Evolutionary conservation across 441 rosid species (phyloP), one percentile per base, ranked within the genome.

Genomic region (Gossypium trilobum): DNA sequence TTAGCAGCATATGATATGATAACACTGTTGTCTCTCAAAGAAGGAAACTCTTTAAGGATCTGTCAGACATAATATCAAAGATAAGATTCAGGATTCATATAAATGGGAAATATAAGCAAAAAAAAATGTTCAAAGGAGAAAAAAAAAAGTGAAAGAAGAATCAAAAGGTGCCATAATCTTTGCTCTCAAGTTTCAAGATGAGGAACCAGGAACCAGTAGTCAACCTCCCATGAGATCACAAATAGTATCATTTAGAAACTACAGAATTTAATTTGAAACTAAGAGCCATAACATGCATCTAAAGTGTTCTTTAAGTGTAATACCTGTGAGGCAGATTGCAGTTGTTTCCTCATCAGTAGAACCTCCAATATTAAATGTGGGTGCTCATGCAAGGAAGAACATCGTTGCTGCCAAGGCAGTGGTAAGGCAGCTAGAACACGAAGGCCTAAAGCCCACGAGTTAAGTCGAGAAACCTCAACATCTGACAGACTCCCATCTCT

Each of bases 361-460:
- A 89, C 97, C 88, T 95, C 99, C 75, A 95, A 72, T 78, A 95
- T 95, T 80, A 95, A 78, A 75, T 87, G 94, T 14, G 99, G 99
- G 77, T 91, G 87, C 88, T 95, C 99, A 73, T 95, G 99, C 82
- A 95, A 77, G 19, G 97, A 87, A 83, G 99, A 95, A 74, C 98
- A 95, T 72, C 97, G 88, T 82, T 95, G 99, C 82, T 92, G 99
- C 99, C 99, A 95, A 65, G 96, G 95, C 82, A 95, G 82, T 19
- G 99, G 99, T 83, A 95, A 82, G 70, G 99, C 89, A 82, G 97
- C 96, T 78, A 95, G 84, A 75, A 95, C 99, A 81, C 91, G 95
- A 68, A 95, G 89, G 79, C 98, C 99, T 81, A 95, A 87, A 73
- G 99, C 98, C 99, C 99, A 95, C 58, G 96, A 91, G 84, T 91